Evolutionary conservation across 108 stramenopile genomes (phyloP).

Genomic region (Skeletonema costatum): DNA sequence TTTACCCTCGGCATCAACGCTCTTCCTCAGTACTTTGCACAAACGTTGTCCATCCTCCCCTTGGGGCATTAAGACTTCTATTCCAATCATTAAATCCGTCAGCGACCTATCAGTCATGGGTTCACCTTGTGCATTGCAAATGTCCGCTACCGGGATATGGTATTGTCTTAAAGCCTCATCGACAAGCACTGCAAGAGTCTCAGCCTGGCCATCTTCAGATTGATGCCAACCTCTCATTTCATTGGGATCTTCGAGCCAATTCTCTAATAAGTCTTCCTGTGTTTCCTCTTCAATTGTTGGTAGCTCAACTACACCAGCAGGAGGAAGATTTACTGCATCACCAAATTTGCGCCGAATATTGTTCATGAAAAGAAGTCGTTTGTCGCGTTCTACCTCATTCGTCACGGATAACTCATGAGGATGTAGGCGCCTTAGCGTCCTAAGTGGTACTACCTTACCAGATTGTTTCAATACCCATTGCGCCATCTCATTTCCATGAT

Average conservation of each 20-base stretch:
- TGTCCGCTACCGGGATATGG: constrained; percentile 29
- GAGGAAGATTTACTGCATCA: background rate
- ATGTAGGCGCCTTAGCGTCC: constrained; percentile 12
- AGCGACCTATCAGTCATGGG: constrained; percentile 11
- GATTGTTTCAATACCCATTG: constrained; percentile 17
- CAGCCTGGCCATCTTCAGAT: background rate
- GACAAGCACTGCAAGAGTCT: background rate
- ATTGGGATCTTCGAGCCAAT: background rate
- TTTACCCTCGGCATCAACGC: background rate
- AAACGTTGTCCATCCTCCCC: constrained; percentile 4
- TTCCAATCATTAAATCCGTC: constrained; percentile 36
- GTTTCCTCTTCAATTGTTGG: background rate
- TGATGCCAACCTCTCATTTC: constrained; percentile 1
- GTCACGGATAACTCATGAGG: constrained; percentile 2
- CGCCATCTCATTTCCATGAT: constrained; percentile 43
- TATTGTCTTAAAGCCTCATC: background rate
- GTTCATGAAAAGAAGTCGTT: constrained; percentile 2
- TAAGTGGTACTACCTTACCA: background rate
- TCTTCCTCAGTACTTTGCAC: constrained; percentile 14
- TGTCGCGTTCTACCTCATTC: constrained; percentile 10
- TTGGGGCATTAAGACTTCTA: constrained; percentile 29
- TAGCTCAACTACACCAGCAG: background rate
- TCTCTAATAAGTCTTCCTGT: background rate
- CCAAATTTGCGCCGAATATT: constrained; percentile 10
- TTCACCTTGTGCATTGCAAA: constrained; percentile 13